phyloP scores from a whole-genome alignment of 2,329 filamentous ascomycete genomes.

The Pestalotiopsis sp. region DNA sequence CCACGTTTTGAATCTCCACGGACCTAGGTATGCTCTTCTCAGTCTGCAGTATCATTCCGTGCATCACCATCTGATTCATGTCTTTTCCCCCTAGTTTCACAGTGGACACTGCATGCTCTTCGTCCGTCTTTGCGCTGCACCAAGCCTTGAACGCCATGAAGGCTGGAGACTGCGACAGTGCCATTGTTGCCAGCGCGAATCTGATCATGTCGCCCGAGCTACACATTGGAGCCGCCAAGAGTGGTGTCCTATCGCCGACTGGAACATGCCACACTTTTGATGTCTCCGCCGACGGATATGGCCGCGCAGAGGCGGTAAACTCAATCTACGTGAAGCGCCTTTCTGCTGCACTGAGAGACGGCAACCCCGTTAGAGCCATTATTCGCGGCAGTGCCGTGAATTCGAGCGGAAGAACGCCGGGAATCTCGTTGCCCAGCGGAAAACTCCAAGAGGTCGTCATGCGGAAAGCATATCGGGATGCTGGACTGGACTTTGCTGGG shows the following conservation, averaged over 20 bases:
- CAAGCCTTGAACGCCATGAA: no score
- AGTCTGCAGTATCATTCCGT: no score
- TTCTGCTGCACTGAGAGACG: conserved; percentile 43
- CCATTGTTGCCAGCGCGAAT: no score
- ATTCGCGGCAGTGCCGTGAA: conserved; percentile 40
- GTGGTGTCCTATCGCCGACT: not conserved
- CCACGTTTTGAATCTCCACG: no score
- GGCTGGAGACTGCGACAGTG: no score
- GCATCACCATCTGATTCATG: no score
- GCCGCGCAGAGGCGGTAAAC: conserved; percentile 23
- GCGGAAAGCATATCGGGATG: conserved; percentile 34
- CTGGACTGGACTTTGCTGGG: conserved; percentile 18
- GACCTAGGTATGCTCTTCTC: no score
- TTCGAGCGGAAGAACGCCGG: conserved; percentile 43
- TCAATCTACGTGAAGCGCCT: conserved; percentile 34
- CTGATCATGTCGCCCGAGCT: no score
- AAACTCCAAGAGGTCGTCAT: conserved; percentile 38
- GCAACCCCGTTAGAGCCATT: conserved; percentile 37
- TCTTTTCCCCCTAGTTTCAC: no score
- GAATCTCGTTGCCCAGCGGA: conserved; percentile 46
- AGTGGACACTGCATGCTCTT: no score
- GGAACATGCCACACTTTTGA: not conserved
- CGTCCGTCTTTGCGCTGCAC: no score
- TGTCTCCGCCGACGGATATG: not conserved
- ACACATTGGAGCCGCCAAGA: not conserved